A percentile compares a stretch with the other conserved stretches of the same genome.
Conservation (phyloP, 768 basidiomycete species). For the Boletus fagicola region DNA sequence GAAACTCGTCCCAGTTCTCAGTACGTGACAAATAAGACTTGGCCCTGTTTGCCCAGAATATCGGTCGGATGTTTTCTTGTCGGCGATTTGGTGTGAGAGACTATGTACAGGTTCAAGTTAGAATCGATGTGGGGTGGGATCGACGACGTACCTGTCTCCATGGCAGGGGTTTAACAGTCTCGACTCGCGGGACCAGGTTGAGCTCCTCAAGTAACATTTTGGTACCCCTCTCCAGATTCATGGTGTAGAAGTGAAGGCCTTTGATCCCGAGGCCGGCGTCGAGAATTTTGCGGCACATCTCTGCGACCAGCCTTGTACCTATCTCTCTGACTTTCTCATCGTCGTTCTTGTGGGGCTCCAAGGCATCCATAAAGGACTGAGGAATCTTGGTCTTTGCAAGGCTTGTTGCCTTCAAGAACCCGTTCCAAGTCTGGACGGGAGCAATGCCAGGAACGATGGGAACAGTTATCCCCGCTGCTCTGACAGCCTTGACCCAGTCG, state of each 20-base stretch:
- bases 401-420: constrained; percentile 80
- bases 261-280: constrained; percentile 76
- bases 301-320: constrained; percentile 91
- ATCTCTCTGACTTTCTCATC: constrained; percentile 91
- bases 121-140: constrained; percentile 1
- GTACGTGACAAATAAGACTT: constrained; percentile 95
- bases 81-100: constrained; percentile 91
- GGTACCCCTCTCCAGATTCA: constrained; percentile 95
- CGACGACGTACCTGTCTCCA: constrained; percentile 80
- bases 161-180: constrained; percentile 91
- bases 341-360: constrained; percentile 87
- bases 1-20: constrained; percentile 99
- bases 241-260: constrained; percentile 94
- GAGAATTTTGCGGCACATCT: constrained; percentile 89
- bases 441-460: constrained; percentile 94
- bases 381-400: constrained; percentile 81
- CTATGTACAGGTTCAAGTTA: constrained; percentile 36
- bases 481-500: constrained; percentile 80
- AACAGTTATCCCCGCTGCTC: constrained; percentile 82
- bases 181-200: constrained; percentile 80
- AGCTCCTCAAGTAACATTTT: constrained; percentile 94
- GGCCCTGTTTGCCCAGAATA: constrained; percentile 98
- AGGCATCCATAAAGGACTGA: constrained; percentile 63
- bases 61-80: constrained; percentile 90
- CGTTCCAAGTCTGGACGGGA: constrained; percentile 96